A percentile compares a stretch with the other conserved stretches of the same genome.
Evolutionary conservation across 257 asterid genomes (phyloP).

Genomic region (Solanum microdontum): DNA sequence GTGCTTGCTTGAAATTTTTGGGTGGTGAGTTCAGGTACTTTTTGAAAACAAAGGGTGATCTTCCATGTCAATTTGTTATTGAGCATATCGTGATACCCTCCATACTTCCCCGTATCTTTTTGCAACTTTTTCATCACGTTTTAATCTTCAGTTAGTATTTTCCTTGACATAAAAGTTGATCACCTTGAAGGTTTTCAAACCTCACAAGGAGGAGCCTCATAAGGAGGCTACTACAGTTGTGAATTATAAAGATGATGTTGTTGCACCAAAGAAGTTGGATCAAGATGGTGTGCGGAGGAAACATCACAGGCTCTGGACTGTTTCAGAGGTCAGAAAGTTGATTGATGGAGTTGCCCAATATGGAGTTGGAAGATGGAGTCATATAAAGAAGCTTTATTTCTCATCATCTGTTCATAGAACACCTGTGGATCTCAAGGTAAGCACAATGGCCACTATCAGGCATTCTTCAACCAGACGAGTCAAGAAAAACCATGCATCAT

Average conservation of each 20-base stretch:
- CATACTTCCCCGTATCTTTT: not conserved
- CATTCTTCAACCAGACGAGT: not conserved
- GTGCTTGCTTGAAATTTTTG: not conserved
- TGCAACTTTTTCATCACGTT: not conserved
- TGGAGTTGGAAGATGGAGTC: conserved; percentile 96
- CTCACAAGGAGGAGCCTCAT: not conserved
- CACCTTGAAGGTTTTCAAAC: not conserved
- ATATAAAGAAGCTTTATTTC: conserved; percentile 70
- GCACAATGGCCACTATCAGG: not conserved
- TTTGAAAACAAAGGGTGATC: not conserved
- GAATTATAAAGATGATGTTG: conserved; percentile 24
- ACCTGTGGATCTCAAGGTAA: conserved; percentile 89
- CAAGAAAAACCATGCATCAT: not conserved
- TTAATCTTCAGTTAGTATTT: not conserved
- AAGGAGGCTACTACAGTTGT: conserved; percentile 5
- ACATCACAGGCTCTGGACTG: conserved; percentile 81
- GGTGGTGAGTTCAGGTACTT: not conserved
- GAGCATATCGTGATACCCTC: not conserved
- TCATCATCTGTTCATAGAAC: conserved; percentile 77
- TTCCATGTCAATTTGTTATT: not conserved
- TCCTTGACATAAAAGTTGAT: not conserved
- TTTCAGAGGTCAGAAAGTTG: conserved; percentile 66
- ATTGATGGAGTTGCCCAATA: conserved; percentile 82
- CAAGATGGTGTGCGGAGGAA: conserved; percentile 47
- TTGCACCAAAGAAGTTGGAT: conserved; percentile 15